phyloP scores from a whole-genome alignment of 1,139 yeast genomes.

The Ogataea hybrid region DNA sequence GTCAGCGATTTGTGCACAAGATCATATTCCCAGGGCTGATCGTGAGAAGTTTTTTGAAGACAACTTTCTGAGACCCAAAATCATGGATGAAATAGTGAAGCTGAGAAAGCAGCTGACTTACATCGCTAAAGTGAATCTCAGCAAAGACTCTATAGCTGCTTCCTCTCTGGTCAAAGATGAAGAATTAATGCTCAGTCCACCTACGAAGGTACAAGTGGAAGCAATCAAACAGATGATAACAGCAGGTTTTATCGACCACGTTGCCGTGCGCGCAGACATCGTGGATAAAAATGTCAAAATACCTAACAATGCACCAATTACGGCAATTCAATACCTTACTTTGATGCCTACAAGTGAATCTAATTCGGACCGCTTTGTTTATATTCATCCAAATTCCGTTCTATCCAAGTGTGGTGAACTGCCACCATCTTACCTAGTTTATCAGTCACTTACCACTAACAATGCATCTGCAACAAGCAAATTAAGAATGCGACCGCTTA shows the following conservation, averaged over 20 bases:
- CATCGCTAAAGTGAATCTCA: slow-evolving; percentile 66
- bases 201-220: slow-evolving; percentile 64
- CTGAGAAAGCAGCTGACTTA: slow-evolving; percentile 75
- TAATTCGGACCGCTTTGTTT: slow-evolving; percentile 53
- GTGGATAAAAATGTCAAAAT: slow-evolving; percentile 61
- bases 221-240: slow-evolving; percentile 90
- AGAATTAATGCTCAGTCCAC: slow-evolving; percentile 63
- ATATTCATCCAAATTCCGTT: slow-evolving; percentile 77
- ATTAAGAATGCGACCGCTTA: slow-evolving; percentile 72
- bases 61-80: slow-evolving; percentile 63
- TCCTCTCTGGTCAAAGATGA: slow-evolving; percentile 39
- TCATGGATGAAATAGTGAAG: slow-evolving; percentile 83
- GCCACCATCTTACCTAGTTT: slow-evolving; percentile 78
- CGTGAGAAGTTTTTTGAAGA: slow-evolving; percentile 47
- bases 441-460: slow-evolving; percentile 55
- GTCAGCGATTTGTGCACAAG: slow-evolving; percentile 87
- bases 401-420: slow-evolving; percentile 53
- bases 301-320: slow-evolving; percentile 57
- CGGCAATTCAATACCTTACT: slow-evolving; percentile 72
- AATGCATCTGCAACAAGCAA: slow-evolving; percentile 41
- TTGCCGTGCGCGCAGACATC: slow-evolving; percentile 80
- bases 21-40: slow-evolving; percentile 58
- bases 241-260: slow-evolving; percentile 89
- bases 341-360: slow-evolving; percentile 49
- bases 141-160: slow-evolving; percentile 56